Evolutionary conservation across 257 asterid species (phyloP), one percentile per base, ranked within the genome.

Genomic region (Cruciata laevipes): DNA sequence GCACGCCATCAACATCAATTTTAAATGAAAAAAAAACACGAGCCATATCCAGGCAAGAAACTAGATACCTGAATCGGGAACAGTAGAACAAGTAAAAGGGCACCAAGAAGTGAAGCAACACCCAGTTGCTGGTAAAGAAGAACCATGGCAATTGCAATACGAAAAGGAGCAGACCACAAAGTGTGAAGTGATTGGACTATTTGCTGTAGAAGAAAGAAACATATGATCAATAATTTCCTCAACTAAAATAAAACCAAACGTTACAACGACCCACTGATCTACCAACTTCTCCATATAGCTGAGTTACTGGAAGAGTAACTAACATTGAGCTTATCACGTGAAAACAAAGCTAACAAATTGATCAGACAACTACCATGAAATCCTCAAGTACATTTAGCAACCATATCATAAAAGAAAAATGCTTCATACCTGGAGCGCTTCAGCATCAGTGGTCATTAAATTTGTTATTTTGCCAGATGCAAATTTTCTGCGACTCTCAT

Each of bases 121-220:
- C 99, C 97, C 74, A 93, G 83, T 75, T 84, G 92, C 83, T 75
- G 81, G 83, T 93, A 93, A 66, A 93, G 97, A 85, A 93, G 97
- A 83, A 84, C 74, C 86, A 93, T 68, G 33, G 99, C 91, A 74
- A 88, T 49, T 38, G 76, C 42, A 63, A 90, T 93, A 38, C 96
- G 95, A 75, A 93, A 85, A 75, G 99, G 97, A 73, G 99, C 96
- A 33, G 99, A 93, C 97, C 97, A 93, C 75, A 93, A 73, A 69
- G 91, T 81, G 74, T 90, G 97, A 42, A 93, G 95, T 60, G 96
- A 81, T 79, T 88, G 99, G 78, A 94, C 80, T 84, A 86, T 76
- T 93, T 89, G 99, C 97, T 93, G 96, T 75, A 79, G 74, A 76
- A 67, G 81, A 14, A 73, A 37, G 20, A 12, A 55, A 31, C 12